Base-by-base conservation (phyloP, 805 yeast genomes). In the Ogataea trehaloabstinens region DNA sequence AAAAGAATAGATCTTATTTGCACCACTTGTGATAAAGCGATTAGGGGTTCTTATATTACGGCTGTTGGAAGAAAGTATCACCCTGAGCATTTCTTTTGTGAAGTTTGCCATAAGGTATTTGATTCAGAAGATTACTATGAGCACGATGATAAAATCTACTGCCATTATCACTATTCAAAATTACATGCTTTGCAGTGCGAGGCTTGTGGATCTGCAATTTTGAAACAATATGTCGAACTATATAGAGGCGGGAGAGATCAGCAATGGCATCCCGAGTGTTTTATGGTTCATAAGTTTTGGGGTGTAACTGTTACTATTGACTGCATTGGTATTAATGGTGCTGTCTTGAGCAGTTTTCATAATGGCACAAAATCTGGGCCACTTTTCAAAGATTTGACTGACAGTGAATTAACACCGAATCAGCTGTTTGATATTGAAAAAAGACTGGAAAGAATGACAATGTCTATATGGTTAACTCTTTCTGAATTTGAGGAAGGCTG, bases 221-320 rank as follows among this genome's bases (percentile, higher is more conserved):
- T 95, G 25, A 89, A 89, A 57, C 98, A 93, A 58, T 93, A 89
- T 61, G 96, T 91, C 25, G 96, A 91, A 61, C 79, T 91, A 31
- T 86, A 80, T 44, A 74, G 93, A 50, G 96, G 96, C 35, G 96
- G 96, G 17, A 75, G 82, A 50, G 83, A 85, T 42, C 95, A 90
- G 60, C 95, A 88, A 58, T 93, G 99, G 99, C 99, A 93, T 63
- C 98, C 97, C 2, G 98, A 95, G 60, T 93, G 99, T 68, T 93
- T 89, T 58, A 95, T 95, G 89, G 95, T 93, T 34, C 90, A 85
- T 67, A 90, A 90, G 61, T 90, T 88, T 55, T 93, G 99, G 99
- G 89, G 88, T 57, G 95, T 90, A 16, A 75, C 81, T 41, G 69
- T 93, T 17, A 74, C 83, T 1, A 73, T 84, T 0, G 81, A 74